Base-by-base conservation (phyloP, 805 yeast species). In the Ogataea nitratoaversa region DNA sequence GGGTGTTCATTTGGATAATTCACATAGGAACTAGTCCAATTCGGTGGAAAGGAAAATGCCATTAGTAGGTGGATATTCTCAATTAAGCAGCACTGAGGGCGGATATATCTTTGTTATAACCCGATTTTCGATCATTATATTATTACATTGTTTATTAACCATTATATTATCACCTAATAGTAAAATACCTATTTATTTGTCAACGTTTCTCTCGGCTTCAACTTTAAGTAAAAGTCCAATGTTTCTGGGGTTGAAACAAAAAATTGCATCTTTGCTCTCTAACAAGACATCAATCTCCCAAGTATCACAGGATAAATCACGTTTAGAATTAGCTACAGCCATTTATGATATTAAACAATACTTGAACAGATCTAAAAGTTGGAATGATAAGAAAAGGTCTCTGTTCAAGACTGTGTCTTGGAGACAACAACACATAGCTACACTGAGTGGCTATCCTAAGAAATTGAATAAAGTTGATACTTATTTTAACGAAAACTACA, bases 361-460 rank as follows among this genome's bases (percentile, higher is more conserved):
- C 47, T 49, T 65, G 2, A 29, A 42, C 2, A 63, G 68, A 32
- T 62, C 72, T 5, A 60, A 64, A 30, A 56, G 56, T 3, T 61
- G 72, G 68, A 78, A 74, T 44, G 73, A 72, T 35, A 57, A 71
- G 35, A 65, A 75, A 37, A 58, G 71, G 22, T 57, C 61, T 17
- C 53, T 71, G 29, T 71, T 67, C 56, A 70, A 69, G 45, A 49
- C 67, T 48, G 65, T 82, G 73, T 55, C 73, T 4, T 68, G 74
- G 67, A 62, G 74, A 38, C 87, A 81, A 47, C 85, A 80, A 52
- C 61, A 68, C 12, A 56, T 77, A 24, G 78, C 79, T 19, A 67
- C 65, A 9, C 61, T 70, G 19, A 67, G 74, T 1, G 81, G 82
- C 0, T 80, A 84, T 63, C 46, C 71, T 22, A 60, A 66, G 17